Conservation (phyloP, 306 rosid genomes). For the Castanea crenata region DNA sequence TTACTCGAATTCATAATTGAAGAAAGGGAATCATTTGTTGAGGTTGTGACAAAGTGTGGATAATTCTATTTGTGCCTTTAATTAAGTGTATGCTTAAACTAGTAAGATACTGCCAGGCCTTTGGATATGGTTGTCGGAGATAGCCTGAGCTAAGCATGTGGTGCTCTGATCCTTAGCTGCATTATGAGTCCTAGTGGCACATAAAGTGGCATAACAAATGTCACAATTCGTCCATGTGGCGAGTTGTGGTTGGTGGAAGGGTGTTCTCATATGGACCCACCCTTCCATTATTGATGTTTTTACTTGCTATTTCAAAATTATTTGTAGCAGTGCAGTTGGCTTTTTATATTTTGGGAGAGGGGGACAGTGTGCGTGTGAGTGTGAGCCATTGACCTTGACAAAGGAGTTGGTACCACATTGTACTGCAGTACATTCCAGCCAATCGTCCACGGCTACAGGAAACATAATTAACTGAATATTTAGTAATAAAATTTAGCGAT, state of each 20-base stretch:
- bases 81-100: constrained; percentile 12
- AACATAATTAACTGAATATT: too few relatives aligned
- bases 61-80: constrained; percentile 5
- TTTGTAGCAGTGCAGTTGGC: background rate
- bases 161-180: constrained; percentile 28
- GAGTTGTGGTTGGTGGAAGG: too few relatives aligned
- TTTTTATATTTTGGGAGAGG: background rate
- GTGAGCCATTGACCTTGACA: background rate
- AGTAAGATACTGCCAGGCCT: constrained; percentile 23
- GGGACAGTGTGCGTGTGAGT: background rate
- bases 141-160: constrained; percentile 40
- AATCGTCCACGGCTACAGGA: background rate
- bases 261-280: too few relatives aligned
- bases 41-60: background rate
- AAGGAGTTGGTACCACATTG: background rate
- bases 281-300: constrained; percentile 20
- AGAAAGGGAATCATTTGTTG: background rate
- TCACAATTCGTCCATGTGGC: too few relatives aligned
- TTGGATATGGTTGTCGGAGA: constrained; percentile 48
- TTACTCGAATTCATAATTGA: background rate
- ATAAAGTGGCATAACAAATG: too few relatives aligned
- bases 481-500: too few relatives aligned
- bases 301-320: background rate
- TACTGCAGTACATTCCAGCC: background rate
- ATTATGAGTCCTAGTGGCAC: background rate